These are phyloP conservation scores for Neocatenulostroma microsporum DNA, from an alignment of 2,329 filamentous ascomycete genomes.

Conservation along the genomic window DNA sequence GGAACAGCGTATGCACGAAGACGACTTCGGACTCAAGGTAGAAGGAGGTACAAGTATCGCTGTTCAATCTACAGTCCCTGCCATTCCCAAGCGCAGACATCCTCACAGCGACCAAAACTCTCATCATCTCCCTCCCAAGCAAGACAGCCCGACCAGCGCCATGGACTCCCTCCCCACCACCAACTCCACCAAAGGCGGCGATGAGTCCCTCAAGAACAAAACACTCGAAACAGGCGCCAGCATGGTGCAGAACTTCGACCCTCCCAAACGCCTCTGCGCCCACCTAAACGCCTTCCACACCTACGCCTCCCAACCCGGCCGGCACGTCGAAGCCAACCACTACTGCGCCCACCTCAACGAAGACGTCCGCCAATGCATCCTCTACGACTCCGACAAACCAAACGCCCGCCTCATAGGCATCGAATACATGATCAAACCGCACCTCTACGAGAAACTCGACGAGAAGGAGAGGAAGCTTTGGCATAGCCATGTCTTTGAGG, in stretches of 20 bases:
- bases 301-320: slow-evolving; percentile 63
- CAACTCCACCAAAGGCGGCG: slow-evolving; percentile 42
- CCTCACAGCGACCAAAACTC: too few species aligned
- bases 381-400: slow-evolving; percentile 64
- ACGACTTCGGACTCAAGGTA: too few species aligned
- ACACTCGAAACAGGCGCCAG: slow-evolving; percentile 55
- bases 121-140: not conserved
- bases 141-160: too few species aligned
- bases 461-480: slow-evolving; percentile 64
- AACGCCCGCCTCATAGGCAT: slow-evolving; percentile 71
- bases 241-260: slow-evolving; percentile 58
- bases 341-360: slow-evolving; percentile 73
- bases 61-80: too few species aligned
- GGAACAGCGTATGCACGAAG: too few species aligned
- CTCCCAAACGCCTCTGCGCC: slow-evolving; percentile 66
- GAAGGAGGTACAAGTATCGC: too few species aligned
- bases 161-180: slow-evolving; percentile 20
- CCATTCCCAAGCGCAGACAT: too few species aligned
- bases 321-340: slow-evolving; percentile 70
- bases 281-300: slow-evolving; percentile 83
- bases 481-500: slow-evolving; percentile 71
- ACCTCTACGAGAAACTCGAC: slow-evolving; percentile 59
- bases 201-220: slow-evolving; percentile 48
- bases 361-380: slow-evolving; percentile 75
- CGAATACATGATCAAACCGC: slow-evolving; percentile 76